These are phyloP conservation scores for Lablab purpureus DNA, from an alignment of 306 rosid species.

Conservation along the genomic window DNA sequence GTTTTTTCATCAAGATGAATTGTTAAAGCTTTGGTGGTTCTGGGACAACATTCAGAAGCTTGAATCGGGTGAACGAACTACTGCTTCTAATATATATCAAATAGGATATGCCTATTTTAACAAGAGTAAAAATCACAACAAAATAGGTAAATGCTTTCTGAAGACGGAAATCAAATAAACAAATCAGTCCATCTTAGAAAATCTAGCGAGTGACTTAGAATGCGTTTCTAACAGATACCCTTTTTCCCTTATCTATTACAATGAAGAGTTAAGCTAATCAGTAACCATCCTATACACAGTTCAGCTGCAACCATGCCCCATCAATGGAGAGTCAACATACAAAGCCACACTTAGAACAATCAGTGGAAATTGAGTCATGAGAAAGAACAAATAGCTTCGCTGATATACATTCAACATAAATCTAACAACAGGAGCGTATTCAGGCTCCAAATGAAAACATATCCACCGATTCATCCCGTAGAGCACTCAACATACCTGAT, in stretches of 20 bases:
- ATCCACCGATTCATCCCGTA: conserved; percentile 31
- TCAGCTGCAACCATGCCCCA: conserved; percentile 26
- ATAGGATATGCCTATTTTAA: conserved; percentile 4
- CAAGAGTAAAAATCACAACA: conserved; percentile 22
- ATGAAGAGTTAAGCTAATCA: conserved; percentile 28
- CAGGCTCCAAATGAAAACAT: conserved; percentile 38
- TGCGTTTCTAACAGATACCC: conserved; percentile 22
- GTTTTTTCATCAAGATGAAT: conserved; percentile 23
- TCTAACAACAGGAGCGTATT: conserved; percentile 43
- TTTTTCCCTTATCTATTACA: conserved; percentile 30
- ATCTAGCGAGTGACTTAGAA: neutral
- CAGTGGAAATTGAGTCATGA: conserved; percentile 39
- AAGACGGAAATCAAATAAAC: conserved; percentile 24
- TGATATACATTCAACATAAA: conserved; percentile 48
- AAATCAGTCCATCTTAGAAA: neutral
- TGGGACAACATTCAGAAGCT: conserved; percentile 13
- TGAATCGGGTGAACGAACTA: conserved; percentile 20
- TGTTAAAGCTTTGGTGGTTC: conserved; percentile 3
- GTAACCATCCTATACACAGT: conserved; percentile 12
- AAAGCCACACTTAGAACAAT: conserved; percentile 6
- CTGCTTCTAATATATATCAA: conserved; percentile 34
- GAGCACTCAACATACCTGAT: conserved; percentile 45
- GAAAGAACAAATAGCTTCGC: conserved; percentile 39
- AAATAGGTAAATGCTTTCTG: neutral
- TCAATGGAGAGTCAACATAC: conserved; percentile 6